These are phyloP conservation scores for Claviceps capensis DNA, from an alignment of 2,329 filamentous ascomycete species.

Conservation along the genomic window DNA sequence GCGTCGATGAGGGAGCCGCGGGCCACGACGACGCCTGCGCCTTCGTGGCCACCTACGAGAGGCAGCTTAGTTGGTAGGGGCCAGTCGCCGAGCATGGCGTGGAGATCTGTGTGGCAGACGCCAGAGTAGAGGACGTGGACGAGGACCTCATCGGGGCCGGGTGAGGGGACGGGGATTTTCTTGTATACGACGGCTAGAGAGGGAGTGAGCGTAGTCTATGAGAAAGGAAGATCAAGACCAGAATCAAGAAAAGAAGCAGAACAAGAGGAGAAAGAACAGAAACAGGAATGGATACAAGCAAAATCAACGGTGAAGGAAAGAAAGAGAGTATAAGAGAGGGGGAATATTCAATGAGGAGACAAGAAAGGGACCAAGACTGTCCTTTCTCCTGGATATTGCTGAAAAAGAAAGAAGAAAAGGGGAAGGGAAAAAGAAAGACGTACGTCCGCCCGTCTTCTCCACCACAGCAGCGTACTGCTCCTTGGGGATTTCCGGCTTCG, in stretches of 20 bases:
- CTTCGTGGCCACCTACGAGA: constrained; percentile 68
- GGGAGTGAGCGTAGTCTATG: too few species aligned
- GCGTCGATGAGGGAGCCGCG: constrained; percentile 57
- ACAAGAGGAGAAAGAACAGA: too few species aligned
- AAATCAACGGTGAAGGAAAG: too few species aligned
- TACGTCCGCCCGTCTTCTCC: constrained; percentile 63
- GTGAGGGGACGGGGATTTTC: constrained; percentile 67
- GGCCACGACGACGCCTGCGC: constrained; percentile 73
- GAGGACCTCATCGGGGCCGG: constrained; percentile 80
- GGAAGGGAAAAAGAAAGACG: constrained; percentile 15
- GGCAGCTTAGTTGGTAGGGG: constrained; percentile 71
- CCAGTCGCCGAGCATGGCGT: constrained; percentile 82
- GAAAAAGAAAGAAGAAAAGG: too few species aligned
- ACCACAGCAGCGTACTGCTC: constrained; percentile 89
- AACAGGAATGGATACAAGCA: too few species aligned
- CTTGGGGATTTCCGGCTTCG: constrained; percentile 45
- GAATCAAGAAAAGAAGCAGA: too few species aligned
- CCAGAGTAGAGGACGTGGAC: constrained; percentile 84
- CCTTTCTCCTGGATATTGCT: too few species aligned
- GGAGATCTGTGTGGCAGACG: constrained; percentile 77
- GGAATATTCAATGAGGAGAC: too few species aligned
- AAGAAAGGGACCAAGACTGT: too few species aligned
- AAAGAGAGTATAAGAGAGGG: too few species aligned
- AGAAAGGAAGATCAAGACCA: too few species aligned
- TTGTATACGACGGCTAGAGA: constrained; percentile 51